These are phyloP conservation scores for Rostrohypoxylon terebratum DNA, from an alignment of 495 filamentous ascomycete genomes.

Conservation along the genomic window DNA sequence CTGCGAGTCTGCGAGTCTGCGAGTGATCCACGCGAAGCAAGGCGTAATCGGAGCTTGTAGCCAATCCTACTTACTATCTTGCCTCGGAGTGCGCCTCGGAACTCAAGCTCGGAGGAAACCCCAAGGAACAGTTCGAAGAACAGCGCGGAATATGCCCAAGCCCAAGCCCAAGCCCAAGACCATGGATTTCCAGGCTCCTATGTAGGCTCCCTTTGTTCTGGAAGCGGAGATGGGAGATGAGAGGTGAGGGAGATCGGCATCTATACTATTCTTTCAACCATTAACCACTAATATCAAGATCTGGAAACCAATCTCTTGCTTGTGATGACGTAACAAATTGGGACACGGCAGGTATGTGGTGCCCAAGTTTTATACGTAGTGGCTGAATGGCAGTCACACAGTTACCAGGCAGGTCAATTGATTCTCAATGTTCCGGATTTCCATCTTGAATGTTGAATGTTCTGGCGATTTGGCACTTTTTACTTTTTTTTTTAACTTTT, in stretches of 20 bases:
- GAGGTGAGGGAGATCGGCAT: background rate
- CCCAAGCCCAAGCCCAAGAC: background rate
- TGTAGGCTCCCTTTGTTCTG: background rate
- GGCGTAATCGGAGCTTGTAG: slow-evolving; percentile 29
- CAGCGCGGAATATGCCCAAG: background rate
- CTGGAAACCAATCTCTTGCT: slow-evolving; percentile 5
- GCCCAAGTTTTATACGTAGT: background rate
- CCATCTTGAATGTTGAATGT: background rate
- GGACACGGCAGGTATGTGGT: slow-evolving; percentile 9
- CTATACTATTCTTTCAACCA: background rate
- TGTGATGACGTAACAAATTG: slow-evolving; percentile 1
- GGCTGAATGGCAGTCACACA: background rate
- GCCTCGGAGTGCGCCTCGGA: slow-evolving; percentile 32
- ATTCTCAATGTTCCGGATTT: background rate
- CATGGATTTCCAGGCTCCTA: background rate
- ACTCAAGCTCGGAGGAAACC: slow-evolving; percentile 20
- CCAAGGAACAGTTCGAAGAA: background rate
- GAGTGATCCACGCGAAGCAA: background rate
- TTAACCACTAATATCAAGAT: slow-evolving; percentile 5
- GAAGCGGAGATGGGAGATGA: background rate
- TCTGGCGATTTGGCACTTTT: background rate
- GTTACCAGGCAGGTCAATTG: background rate
- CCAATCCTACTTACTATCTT: background rate
- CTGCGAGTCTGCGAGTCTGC: background rate
- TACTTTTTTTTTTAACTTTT: no score